phyloP scores from a whole-genome alignment of 164 flowering plant species.

The Amborella trichopoda region DNA sequence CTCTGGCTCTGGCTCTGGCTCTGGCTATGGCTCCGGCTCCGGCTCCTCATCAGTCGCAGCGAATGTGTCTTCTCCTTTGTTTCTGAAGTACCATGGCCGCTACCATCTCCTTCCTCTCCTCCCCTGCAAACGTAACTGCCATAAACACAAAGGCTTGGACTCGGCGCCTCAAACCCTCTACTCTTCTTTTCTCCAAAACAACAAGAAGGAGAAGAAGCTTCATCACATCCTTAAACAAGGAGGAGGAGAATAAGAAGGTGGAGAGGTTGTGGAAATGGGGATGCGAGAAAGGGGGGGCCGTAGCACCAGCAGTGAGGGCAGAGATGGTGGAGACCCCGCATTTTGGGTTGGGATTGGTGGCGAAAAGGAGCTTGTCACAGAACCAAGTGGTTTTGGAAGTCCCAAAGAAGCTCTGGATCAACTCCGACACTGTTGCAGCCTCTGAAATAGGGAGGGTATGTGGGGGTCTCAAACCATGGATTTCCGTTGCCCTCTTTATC shows the following conservation, averaged over 20 bases:
- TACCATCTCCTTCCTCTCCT: too few species aligned
- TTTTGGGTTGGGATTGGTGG: constrained; percentile 74
- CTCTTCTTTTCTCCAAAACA: too few species aligned
- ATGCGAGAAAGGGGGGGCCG: constrained; percentile 41
- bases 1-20: too few species aligned
- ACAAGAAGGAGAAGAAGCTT: too few species aligned
- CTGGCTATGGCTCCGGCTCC: too few species aligned
- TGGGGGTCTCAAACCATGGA: constrained; percentile 77
- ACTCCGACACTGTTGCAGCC: constrained; percentile 58
- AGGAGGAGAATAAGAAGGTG: too few species aligned
- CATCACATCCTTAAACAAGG: too few species aligned
- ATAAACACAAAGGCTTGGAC: too few species aligned
- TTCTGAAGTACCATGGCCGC: constrained; percentile 15
- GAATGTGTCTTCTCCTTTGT: constrained; percentile 14
- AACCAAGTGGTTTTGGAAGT: constrained; percentile 84
- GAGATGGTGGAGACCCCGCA: constrained; percentile 37
- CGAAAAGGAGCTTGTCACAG: constrained; percentile 42
- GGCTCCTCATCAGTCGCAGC: too few species aligned
- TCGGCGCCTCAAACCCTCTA: too few species aligned
- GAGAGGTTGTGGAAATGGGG: constrained; percentile 75
- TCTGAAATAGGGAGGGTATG: constrained; percentile 75
- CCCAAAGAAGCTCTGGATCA: constrained; percentile 76
- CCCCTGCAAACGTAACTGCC: too few species aligned
- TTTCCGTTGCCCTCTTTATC: constrained; percentile 76
- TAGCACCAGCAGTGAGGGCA: constrained; percentile 39